Percentiles rank a stretch among this genome's conserved stretches.
Conservation (phyloP, 1,139 yeast species). For the Diutina scorzettiae region DNA sequence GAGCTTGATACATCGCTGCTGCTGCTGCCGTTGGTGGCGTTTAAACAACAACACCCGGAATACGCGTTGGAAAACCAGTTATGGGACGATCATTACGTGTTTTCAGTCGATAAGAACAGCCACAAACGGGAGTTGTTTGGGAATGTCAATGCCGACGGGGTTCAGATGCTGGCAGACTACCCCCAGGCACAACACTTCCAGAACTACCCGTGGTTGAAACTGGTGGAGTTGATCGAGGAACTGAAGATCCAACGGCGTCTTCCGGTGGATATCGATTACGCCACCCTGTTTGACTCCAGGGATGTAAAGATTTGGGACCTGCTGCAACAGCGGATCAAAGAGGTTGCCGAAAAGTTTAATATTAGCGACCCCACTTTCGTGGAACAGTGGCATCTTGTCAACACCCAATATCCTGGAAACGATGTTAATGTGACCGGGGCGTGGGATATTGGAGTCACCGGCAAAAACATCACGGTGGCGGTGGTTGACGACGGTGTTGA, state of each 20-base stretch:
- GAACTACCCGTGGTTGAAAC: constrained; percentile 19
- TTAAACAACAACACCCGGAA: constrained; percentile 10
- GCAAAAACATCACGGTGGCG: constrained; percentile 73
- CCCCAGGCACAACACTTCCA: constrained; percentile 17
- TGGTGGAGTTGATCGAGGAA: constrained; percentile 41
- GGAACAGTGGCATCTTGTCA: constrained; percentile 85
- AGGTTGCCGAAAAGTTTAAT: constrained; percentile 39
- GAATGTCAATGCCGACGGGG: constrained; percentile 21
- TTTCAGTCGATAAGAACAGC: constrained; percentile 35
- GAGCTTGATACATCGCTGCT: constrained; percentile 31
- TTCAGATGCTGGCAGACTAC: constrained; percentile 16
- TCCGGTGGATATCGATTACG: constrained; percentile 19
- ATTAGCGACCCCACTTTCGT: constrained; percentile 74
- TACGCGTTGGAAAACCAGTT: constrained; percentile 45
- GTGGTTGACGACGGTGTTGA: constrained; percentile 94
- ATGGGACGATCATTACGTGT: constrained; percentile 47
- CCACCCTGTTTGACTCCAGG: constrained; percentile 7
- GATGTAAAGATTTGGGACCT: constrained; percentile 26
- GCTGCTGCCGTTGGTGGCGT: constrained; percentile 18
- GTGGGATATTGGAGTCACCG: constrained; percentile 78
- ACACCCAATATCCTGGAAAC: constrained; percentile 59
- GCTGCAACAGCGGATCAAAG: constrained; percentile 28
- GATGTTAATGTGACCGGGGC: constrained; percentile 82
- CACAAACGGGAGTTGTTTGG: constrained; percentile 26
- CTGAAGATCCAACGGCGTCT: constrained; percentile 33